These are phyloP conservation scores for Hsuehochloa calcarea DNA, from an alignment of 176 grass and related monocot genomes.

Conservation along the genomic window DNA sequence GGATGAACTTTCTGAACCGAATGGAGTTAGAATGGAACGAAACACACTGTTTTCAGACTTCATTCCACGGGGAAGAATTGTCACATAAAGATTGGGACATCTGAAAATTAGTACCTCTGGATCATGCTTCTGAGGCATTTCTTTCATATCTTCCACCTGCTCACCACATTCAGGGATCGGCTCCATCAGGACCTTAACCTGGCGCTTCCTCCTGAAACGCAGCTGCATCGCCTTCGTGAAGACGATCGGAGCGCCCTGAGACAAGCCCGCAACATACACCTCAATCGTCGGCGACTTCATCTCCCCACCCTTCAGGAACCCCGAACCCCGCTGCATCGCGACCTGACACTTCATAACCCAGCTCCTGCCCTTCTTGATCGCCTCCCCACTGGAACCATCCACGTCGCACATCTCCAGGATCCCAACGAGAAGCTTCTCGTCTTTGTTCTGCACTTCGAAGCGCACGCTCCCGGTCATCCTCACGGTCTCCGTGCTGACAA, in stretches of 20 bases:
- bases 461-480: constrained; percentile 64
- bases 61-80: background rate
- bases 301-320: constrained; percentile 32
- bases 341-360: constrained; percentile 66
- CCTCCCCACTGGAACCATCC: background rate
- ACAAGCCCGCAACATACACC: constrained; percentile 76
- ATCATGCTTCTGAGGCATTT: constrained; percentile 2
- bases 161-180: constrained; percentile 62
- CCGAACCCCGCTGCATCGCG: constrained; percentile 24
- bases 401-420: constrained; percentile 50
- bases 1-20: background rate
- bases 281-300: constrained; percentile 36
- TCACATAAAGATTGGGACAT: background rate
- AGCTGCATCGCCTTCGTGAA: constrained; percentile 65
- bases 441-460: constrained; percentile 57
- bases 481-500: constrained; percentile 56
- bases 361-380: background rate
- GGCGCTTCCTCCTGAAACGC: constrained; percentile 30
- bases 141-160: background rate
- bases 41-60: background rate
- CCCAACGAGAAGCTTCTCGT: constrained; percentile 54
- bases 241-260: constrained; percentile 55
- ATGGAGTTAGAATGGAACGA: background rate
- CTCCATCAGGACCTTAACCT: constrained; percentile 43
- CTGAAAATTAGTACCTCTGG: constrained; percentile 1